Percentiles rank a stretch among this genome's conserved stretches.
Evolutionary conservation across 306 rosid species (phyloP).

Genomic region (Vigna reflexopilosa): DNA sequence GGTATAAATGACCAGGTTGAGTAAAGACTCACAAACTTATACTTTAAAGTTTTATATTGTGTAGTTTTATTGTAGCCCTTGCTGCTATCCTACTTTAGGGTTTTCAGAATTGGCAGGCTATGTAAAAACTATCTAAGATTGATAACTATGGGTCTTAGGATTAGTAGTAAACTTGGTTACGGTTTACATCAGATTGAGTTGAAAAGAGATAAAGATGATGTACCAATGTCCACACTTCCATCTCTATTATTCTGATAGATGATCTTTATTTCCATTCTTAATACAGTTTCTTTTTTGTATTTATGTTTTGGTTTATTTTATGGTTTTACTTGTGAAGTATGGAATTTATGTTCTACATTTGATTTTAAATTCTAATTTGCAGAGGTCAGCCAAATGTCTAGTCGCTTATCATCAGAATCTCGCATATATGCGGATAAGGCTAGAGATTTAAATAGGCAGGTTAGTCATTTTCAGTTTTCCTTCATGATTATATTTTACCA

Average conservation of each 20-base stretch:
- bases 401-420: constrained; percentile 92
- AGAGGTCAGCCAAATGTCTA: constrained; percentile 99
- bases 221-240: constrained; percentile 17
- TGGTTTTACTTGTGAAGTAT: constrained; percentile 31
- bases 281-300: not conserved
- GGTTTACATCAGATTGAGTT: no score
- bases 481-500: not conserved
- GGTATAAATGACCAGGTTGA: no score
- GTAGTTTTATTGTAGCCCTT: no score
- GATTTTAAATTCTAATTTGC: constrained; percentile 54
- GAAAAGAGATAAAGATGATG: constrained; percentile 20
- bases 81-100: no score
- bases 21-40: no score
- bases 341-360: constrained; percentile 21
- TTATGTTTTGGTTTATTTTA: constrained; percentile 21
- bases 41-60: no score
- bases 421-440: constrained; percentile 96
- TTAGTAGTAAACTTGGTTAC: no score
- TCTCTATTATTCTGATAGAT: constrained; percentile 8
- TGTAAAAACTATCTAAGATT: no score
- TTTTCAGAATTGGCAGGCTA: no score
- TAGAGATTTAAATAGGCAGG: constrained; percentile 92
- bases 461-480: constrained; percentile 52
- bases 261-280: constrained; percentile 24
- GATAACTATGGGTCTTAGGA: no score